Evolutionary conservation across 1,284 basidiomycete species (phyloP), one percentile per base, ranked within the genome.

Genomic region (Irpex rosettiformis): DNA sequence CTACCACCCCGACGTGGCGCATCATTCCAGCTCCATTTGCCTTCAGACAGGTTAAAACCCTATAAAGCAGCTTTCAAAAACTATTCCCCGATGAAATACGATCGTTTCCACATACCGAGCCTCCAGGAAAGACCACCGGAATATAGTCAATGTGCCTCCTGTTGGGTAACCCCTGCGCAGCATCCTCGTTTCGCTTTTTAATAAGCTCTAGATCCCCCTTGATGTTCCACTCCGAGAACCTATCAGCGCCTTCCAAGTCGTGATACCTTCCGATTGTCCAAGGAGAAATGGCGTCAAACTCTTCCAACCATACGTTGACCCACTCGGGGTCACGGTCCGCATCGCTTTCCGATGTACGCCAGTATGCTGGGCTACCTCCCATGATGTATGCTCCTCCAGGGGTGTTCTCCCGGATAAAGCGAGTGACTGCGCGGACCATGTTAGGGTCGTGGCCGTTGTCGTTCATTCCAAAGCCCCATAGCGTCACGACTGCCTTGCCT

Each of bases 391-490:
- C 84, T 1, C 88, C 88, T 13, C 86, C 87, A 1, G 87, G 88
- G 1, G 86, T 88, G 45, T 75, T 73, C 25, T 73, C 73, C 40
- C 85, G 78, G 60, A 91, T 77, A 65, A 81, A 84, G 7, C 70
- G 67, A 1, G 79, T 75, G 56, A 90, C 79, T 0, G 77, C 73
- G 52, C 80, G 78, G 0, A 89, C 76, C 51, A 82, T 75, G 4
- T 73, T 76, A 7, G 88, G 87, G 4, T 83, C 80, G 64, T 89
- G 86, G n/a, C 78, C 72, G 11, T 80, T 73, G 43, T 79, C 79
- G n/a, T 80, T 76, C 62, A 90, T 82, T 8, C 88, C 88, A 64
- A 90, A 83, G 18, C 88, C 88, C 86, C 88, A 89, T 13, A 91
- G 70, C 1, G 78, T 84, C 49, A 91, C 75, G 27, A 91, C 89